Evolutionary conservation across 306 rosid species (phyloP), one percentile per base, ranked within the genome.

Genomic region (Citrullus colocynthis): DNA sequence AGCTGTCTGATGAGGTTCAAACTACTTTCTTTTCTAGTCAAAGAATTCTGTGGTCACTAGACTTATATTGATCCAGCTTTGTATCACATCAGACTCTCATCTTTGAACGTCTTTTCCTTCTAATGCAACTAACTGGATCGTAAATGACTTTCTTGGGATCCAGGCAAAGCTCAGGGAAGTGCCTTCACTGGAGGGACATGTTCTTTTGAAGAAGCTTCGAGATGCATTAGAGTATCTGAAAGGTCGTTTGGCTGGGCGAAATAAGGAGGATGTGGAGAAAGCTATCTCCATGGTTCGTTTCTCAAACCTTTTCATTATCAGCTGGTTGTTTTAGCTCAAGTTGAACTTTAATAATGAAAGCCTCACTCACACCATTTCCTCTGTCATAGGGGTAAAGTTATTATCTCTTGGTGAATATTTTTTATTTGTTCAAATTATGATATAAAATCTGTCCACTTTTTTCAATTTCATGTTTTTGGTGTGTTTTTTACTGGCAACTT

Each of bases 101-200:
- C 72, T 64, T 64, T 37, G 12, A 64, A 64, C 24, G 13, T 64
- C 49, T 34, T 34, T 2, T 45, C 34, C 45, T 63, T 63, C 70
- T 30, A 63, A 64, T 64, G 5, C 28, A 64, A 6, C 41, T 48
- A 48, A 71, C 59, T 48, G 76, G 13, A 70, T 70, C 17, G n/a
- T 34, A 54, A 82, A 12, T 30, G n/a, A 67, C 65, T 42, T 80
- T 77, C 49, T 60, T 80, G 78, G 49, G 74, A 86, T 84, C 79
- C 88, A 95, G 98, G 93, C 97, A 45, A 95, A 89, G 84, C 85
- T 95, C 59, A 88, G 96, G 85, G 97, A 89, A 77, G 93, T 89
- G 69, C 90, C 97, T 82, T 92, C 98, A 75, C 88, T 95, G 90
- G 98, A 95, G 85, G 98, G 97, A 58, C 98, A 95, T 83, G 97